A percentile compares a stretch with the other conserved stretches of the same genome.
These are phyloP conservation scores for Candida piceae DNA, from an alignment of 805 yeast species.

Conservation along the genomic window DNA sequence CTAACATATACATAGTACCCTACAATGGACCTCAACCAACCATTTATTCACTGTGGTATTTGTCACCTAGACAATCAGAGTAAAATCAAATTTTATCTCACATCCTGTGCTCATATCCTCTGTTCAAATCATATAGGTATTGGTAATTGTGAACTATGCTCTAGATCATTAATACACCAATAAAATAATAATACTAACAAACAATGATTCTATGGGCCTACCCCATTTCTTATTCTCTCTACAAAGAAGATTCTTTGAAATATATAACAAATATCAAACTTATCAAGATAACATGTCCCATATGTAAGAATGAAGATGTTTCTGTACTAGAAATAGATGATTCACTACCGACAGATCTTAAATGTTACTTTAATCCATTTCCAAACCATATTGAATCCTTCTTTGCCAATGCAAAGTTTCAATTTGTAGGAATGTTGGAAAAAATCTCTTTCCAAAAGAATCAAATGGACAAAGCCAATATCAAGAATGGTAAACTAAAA, in stretches of 20 bases:
- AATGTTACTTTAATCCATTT: slow-evolving; percentile 12
- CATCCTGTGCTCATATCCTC: slow-evolving; percentile 16
- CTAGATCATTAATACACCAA: too few species aligned
- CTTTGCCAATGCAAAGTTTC: slow-evolving; percentile 14
- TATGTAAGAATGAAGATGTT: slow-evolving; percentile 6
- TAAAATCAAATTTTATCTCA: slow-evolving; percentile 4
- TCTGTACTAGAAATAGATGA: slow-evolving; percentile 10
- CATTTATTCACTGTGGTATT: slow-evolving; percentile 12
- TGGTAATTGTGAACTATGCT: slow-evolving; percentile 1
- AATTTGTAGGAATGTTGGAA: slow-evolving; percentile 10
- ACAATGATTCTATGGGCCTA: too few species aligned
- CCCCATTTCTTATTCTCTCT: too few species aligned
- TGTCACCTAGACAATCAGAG: slow-evolving; percentile 4
- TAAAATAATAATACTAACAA: too few species aligned
- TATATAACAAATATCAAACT: slow-evolving; percentile 2
- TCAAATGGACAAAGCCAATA: slow-evolving; percentile 2
- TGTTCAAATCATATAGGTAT: slow-evolving; percentile 11
- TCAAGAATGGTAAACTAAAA: slow-evolving; percentile 5
- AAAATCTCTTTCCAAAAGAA: slow-evolving; percentile 3
- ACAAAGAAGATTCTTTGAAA: neutral
- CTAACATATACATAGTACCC: too few species aligned
- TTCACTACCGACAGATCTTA: slow-evolving; percentile 11
- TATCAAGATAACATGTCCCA: slow-evolving; percentile 7
- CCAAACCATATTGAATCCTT: slow-evolving; percentile 12
- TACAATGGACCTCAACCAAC: slow-evolving; percentile 11